phyloP scores from a whole-genome alignment of 192 early-diverging fungal species.

The Thoreauomyces humboldtii region DNA sequence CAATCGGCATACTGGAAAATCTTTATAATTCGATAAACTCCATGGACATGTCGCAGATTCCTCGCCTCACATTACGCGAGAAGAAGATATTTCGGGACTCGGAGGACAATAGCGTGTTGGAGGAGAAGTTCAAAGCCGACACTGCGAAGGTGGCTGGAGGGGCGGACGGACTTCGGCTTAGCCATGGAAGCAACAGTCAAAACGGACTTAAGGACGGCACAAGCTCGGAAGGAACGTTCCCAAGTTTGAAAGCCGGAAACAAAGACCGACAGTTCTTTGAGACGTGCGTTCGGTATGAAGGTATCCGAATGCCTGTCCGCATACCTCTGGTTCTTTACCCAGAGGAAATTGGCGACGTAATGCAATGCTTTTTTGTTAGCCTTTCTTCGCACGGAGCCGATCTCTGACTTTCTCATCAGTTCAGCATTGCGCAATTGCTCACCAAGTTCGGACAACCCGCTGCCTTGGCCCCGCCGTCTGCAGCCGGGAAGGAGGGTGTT shows the following conservation, averaged over 20 bases:
- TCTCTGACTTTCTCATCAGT: slow-evolving; percentile 8
- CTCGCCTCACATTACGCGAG: slow-evolving; percentile 73
- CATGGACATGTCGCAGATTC: slow-evolving; percentile 79
- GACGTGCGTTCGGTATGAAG: slow-evolving; percentile 80
- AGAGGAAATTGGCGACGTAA: slow-evolving; percentile 90
- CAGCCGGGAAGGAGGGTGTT: slow-evolving; percentile 15
- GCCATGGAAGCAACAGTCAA: too few species aligned
- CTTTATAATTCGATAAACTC: slow-evolving; percentile 81
- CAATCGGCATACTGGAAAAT: slow-evolving; percentile 68
- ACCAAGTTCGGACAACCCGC: slow-evolving; percentile 8
- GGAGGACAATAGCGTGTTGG: slow-evolving; percentile 84
- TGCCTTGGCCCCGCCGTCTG: slow-evolving; percentile 5
- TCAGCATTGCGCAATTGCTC: slow-evolving; percentile 32
- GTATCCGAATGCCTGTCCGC: slow-evolving; percentile 73
- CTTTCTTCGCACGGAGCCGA: too few species aligned
- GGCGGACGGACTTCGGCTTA: too few species aligned
- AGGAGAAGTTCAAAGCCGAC: slow-evolving; percentile 66
- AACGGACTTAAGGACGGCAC: too few species aligned
- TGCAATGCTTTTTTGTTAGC: too few species aligned
- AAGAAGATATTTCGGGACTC: slow-evolving; percentile 79
- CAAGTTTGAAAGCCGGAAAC: too few species aligned
- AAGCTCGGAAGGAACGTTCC: too few species aligned
- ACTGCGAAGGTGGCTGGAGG: slow-evolving; percentile 18
- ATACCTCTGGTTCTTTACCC: slow-evolving; percentile 82
- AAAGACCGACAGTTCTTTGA: slow-evolving; percentile 88